phyloP scores from a whole-genome alignment of 805 yeast genomes.

The Hanseniaspora nectarophila region DNA sequence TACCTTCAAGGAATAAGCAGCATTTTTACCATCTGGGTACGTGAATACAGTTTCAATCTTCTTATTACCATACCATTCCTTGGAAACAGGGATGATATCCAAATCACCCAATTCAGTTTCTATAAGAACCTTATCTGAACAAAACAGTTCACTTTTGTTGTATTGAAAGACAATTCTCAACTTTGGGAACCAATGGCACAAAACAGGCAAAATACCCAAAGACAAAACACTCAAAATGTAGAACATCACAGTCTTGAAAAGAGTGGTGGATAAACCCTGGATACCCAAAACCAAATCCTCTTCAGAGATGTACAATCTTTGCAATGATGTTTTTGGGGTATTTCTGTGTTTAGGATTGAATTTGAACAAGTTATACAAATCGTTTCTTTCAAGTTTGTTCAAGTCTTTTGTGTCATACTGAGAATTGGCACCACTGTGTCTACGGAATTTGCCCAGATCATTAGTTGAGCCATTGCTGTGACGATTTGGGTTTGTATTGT shows the following conservation, averaged over 20 bases:
- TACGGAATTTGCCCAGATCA: conserved; percentile 18
- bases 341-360: conserved; percentile 31
- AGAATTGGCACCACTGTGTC: conserved; percentile 19
- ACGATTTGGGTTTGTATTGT: conserved; percentile 18
- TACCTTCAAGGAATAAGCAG: conserved; percentile 43
- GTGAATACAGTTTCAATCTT: conserved; percentile 55
- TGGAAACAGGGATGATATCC: conserved; percentile 42
- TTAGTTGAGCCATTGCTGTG: neutral
- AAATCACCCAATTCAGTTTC: conserved; percentile 92
- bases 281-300: conserved; percentile 91
- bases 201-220: conserved; percentile 58
- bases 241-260: conserved; percentile 37
- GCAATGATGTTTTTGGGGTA: conserved; percentile 35
- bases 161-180: conserved; percentile 61
- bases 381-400: neutral
- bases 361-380: conserved; percentile 13
- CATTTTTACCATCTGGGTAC: conserved; percentile 19
- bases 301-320: conserved; percentile 84
- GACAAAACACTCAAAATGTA: conserved; percentile 45
- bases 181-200: conserved; percentile 78
- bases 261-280: conserved; percentile 67
- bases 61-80: conserved; percentile 50
- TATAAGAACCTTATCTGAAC: conserved; percentile 82
- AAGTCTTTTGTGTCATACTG: conserved; percentile 22
- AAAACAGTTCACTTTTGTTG: conserved; percentile 52